Percentiles rank a stretch among this genome's conserved stretches.
These are phyloP conservation scores for Aspergillus sclerotiicarbonarius DNA, from an alignment of 495 filamentous ascomycete genomes.

Conservation along the genomic window DNA sequence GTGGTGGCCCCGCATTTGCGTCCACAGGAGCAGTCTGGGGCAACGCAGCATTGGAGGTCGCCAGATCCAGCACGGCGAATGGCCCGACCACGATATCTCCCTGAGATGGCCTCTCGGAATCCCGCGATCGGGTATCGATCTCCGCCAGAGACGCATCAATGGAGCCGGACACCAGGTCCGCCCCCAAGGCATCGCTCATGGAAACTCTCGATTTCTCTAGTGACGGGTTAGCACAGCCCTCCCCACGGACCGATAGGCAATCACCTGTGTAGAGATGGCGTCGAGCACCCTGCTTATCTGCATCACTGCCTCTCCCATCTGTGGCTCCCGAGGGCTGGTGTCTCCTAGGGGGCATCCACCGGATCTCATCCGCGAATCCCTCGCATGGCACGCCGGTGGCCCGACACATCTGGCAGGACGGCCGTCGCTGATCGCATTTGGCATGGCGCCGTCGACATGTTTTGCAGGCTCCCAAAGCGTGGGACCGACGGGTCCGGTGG, in stretches of 20 bases:
- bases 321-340: constrained; percentile 1
- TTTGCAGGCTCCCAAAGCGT: constrained; percentile 33
- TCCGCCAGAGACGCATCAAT: constrained; percentile 35
- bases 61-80: constrained; percentile 31
- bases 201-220: constrained; percentile 32
- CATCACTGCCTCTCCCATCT: constrained; percentile 11
- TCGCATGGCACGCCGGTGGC: constrained; percentile 30
- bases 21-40: not conserved
- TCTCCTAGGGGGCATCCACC: constrained; percentile 25
- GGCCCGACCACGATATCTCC: constrained; percentile 34
- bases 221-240: not conserved
- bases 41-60: not conserved
- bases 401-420: constrained; percentile 32
- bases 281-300: constrained; percentile 22
- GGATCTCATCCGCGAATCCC: constrained; percentile 31
- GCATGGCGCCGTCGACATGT: constrained; percentile 40
- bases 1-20: not conserved
- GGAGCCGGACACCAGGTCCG: constrained; percentile 28
- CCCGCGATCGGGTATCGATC: constrained; percentile 27
- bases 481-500: constrained; percentile 28
- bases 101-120: constrained; percentile 18
- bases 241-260: not conserved
- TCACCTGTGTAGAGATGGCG: constrained; percentile 36
- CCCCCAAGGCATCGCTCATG: constrained; percentile 29
- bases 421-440: constrained; percentile 41